phyloP scores from a whole-genome alignment of 1,139 yeast genomes.

The Candida sp. region DNA sequence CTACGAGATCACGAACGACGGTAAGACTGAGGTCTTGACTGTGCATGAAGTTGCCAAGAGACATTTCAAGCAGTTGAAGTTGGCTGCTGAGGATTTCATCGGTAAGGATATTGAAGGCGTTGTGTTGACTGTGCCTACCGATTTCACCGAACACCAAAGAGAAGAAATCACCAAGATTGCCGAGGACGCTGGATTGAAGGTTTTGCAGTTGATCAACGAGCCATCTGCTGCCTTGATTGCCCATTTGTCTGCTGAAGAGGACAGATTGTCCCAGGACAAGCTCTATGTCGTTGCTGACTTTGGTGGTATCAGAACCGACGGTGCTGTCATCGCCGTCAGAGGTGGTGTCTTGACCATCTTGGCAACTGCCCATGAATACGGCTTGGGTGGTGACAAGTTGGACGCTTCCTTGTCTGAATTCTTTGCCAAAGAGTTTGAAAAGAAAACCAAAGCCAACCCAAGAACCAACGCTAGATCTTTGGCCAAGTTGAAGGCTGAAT shows the following conservation, averaged over 20 bases:
- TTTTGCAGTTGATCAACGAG: slow-evolving; percentile 89
- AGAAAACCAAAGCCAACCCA: slow-evolving; percentile 85
- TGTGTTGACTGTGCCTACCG: slow-evolving; percentile 91
- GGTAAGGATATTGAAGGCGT: slow-evolving; percentile 84
- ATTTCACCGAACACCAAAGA: slow-evolving; percentile 78
- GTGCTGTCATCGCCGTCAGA: slow-evolving; percentile 91
- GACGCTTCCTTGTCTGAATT: slow-evolving; percentile 82
- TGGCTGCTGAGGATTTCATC: slow-evolving; percentile 92
- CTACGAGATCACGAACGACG: slow-evolving; percentile 60
- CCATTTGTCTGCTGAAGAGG: slow-evolving; percentile 60
- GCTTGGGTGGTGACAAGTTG: slow-evolving; percentile 87
- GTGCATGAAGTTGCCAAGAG: slow-evolving; percentile 83
- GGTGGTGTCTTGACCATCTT: slow-evolving; percentile 92
- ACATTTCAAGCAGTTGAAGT: slow-evolving; percentile 81
- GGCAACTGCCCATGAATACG: slow-evolving; percentile 83
- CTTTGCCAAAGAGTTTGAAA: slow-evolving; percentile 93
- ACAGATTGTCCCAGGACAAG: slow-evolving; percentile 68
- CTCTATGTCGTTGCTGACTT: slow-evolving; percentile 93
- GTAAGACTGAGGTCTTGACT: slow-evolving; percentile 51
- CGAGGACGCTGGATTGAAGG: slow-evolving; percentile 73
- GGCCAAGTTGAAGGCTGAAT: slow-evolving; percentile 87
- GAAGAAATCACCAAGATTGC: slow-evolving; percentile 66
- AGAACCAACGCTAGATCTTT: slow-evolving; percentile 80
- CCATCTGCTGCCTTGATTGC: slow-evolving; percentile 94
- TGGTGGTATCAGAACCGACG: slow-evolving; percentile 97